phyloP scores from a whole-genome alignment of 371 early-diverging fungal species.

The Umbelopsis sp. region DNA sequence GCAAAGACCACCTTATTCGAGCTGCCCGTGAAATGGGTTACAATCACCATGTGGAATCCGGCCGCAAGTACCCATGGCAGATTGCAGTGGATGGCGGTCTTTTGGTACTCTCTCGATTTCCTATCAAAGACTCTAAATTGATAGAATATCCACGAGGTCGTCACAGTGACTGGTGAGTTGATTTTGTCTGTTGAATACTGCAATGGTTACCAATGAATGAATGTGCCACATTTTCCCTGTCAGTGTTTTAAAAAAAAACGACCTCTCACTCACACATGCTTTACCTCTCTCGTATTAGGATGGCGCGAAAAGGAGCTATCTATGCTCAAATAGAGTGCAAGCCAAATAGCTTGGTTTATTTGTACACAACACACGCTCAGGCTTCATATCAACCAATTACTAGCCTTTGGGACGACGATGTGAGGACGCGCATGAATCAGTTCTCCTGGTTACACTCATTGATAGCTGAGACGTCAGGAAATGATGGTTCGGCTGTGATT shows the following conservation, averaged over 20 bases:
- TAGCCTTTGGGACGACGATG: conserved; percentile 52
- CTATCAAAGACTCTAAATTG: conserved; percentile 59
- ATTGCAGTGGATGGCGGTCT: conserved; percentile 82
- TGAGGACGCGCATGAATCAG: conserved; percentile 60
- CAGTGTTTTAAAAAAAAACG: not conserved
- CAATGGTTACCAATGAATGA: too few relatives aligned
- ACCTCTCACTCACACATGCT: not conserved
- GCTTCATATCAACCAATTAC: conserved; percentile 61
- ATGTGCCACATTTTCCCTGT: too few relatives aligned
- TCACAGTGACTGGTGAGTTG: conserved; percentile 67
- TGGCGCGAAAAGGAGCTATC: conserved; percentile 77
- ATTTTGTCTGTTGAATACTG: not conserved
- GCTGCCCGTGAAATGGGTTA: conserved; percentile 74
- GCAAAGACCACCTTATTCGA: conserved; percentile 55
- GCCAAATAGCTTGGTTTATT: conserved; percentile 53
- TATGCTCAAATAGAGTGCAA: conserved; percentile 71
- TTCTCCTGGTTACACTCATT: conserved; percentile 65
- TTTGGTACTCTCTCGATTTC: conserved; percentile 71
- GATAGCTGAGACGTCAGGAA: conserved; percentile 47
- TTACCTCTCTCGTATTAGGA: conserved; percentile 32
- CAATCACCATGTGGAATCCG: conserved; percentile 54
- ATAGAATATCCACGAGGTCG: conserved; percentile 70
- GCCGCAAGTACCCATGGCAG: conserved; percentile 63
- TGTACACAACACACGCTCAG: conserved; percentile 87
- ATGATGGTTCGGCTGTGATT: conserved; percentile 53